Conservation (phyloP, 2,329 filamentous ascomycete species). For the Phyllosticta citribraziliensis region DNA sequence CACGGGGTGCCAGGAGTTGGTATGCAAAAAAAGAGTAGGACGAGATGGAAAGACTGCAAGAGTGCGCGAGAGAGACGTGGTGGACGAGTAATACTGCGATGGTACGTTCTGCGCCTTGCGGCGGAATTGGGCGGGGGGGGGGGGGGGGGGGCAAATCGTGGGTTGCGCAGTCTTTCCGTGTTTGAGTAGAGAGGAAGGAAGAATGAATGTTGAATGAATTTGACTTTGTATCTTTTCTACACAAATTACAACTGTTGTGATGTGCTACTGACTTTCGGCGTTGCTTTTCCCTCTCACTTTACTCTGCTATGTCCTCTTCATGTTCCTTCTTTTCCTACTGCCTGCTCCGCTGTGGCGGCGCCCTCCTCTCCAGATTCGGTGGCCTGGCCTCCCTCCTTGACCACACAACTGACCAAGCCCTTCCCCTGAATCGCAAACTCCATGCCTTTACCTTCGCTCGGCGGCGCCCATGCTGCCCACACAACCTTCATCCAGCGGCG, state of each 20-base stretch:
- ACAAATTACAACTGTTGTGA: too few relatives aligned
- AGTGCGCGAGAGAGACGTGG: neutral
- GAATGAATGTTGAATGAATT: too few relatives aligned
- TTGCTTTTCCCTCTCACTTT: neutral
- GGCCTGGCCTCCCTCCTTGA: neutral
- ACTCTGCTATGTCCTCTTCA: neutral
- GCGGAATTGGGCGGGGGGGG: too few relatives aligned
- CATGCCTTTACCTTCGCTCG: slow-evolving; percentile 43
- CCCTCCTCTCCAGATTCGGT: neutral
- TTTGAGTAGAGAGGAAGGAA: too few relatives aligned
- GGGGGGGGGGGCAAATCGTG: too few relatives aligned
- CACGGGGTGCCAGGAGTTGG: neutral
- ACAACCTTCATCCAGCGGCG: slow-evolving; percentile 78
- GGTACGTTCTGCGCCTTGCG: neutral
- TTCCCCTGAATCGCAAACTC: slow-evolving; percentile 68
- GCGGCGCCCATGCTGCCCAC: slow-evolving; percentile 67
- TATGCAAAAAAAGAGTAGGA: neutral
- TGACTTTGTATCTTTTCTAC: too few relatives aligned
- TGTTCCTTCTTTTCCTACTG: neutral
- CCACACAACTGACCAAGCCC: slow-evolving; percentile 32
- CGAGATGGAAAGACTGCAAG: neutral
- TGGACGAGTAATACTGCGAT: neutral
- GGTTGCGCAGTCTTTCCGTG: too few relatives aligned
- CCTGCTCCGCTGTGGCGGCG: neutral
- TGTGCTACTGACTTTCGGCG: neutral